Conservation (phyloP, 805 yeast species). For the Yarrowia phangngaensis region DNA sequence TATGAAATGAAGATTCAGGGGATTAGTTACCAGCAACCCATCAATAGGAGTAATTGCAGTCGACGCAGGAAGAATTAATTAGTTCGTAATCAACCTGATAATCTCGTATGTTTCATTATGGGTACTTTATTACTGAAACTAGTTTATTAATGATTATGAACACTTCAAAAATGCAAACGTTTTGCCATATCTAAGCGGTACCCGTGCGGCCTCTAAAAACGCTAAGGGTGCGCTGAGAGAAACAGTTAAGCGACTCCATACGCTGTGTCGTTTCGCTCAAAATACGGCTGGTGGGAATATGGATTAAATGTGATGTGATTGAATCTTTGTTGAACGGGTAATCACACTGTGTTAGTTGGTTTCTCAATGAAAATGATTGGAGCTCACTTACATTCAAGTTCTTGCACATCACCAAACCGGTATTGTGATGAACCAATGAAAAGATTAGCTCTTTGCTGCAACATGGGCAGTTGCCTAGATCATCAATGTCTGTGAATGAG, state of each 20-base stretch:
- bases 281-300: constrained; percentile 16
- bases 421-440: constrained; percentile 3
- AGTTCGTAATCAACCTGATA: no score
- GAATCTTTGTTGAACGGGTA: constrained; percentile 28
- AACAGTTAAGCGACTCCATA: constrained; percentile 19
- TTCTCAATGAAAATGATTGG: neutral
- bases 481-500: constrained; percentile 19
- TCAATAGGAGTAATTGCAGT: no score
- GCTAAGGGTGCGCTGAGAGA: neutral
- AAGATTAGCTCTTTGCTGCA: neutral
- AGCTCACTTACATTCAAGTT: constrained; percentile 16
- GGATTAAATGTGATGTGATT: constrained; percentile 14
- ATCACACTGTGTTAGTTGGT: constrained; percentile 25
- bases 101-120: no score
- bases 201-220: no score
- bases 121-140: no score
- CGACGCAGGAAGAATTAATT: no score
- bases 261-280: constrained; percentile 22
- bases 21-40: neutral
- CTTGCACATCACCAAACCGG: constrained; percentile 9
- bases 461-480: constrained; percentile 11
- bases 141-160: no score
- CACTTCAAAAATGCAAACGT: no score
- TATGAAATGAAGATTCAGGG: neutral
- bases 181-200: no score